Base-by-base conservation (phyloP, 75 land plant species). In the Pinus taeda region DNA sequence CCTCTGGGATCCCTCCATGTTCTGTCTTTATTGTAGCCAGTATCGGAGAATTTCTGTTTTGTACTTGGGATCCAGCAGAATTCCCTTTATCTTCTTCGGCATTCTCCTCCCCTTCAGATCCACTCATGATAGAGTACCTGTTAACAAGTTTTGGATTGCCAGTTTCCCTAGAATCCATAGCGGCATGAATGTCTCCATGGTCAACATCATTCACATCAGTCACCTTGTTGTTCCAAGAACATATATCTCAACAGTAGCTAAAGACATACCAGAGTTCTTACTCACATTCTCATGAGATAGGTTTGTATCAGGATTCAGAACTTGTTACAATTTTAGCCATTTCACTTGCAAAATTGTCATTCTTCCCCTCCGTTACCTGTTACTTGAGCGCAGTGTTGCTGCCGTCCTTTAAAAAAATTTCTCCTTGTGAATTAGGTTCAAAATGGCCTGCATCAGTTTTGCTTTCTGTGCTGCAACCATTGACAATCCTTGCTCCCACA, bases 101-200 rank as follows among this genome's bases (percentile, higher is more conserved):
- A 60, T 81, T 86, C 75, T 93, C 93, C 59, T 91, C 91, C 76
- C 88, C 93, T 74, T 90, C 93, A 56, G 79, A 29, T 69, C 20
- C 75, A 65, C 75, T 11, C 42, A 55, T 59, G 64, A 36, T 12
- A 61, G 36, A n/a, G 33, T 36, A 39, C 45, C 17, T 37, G 21
- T 37, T 67, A 7, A 45, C 8, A 67, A 42, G 18, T 17, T 49
- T 18, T 39, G 71, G 45, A 67, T 42, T 67, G n/a, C 71, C 45
- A 37, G 71, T 67, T 67, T 67, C 71, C 20, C 71, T 67, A 75
- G 45, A 57, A 22, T 75, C 62, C 15, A 15, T 36, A n/a, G 57
- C 65, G 21, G 29, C 55, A 56, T 49, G 18, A 33, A n/a, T 53
- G 9, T 82, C 76, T 49, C 77, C 74, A 57, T 9, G 59, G n/a